Percentiles rank a stretch among this genome's conserved stretches.
These are phyloP conservation scores for Chenopodium album DNA, from an alignment of 148 eudicot species.

Conservation along the genomic window DNA sequence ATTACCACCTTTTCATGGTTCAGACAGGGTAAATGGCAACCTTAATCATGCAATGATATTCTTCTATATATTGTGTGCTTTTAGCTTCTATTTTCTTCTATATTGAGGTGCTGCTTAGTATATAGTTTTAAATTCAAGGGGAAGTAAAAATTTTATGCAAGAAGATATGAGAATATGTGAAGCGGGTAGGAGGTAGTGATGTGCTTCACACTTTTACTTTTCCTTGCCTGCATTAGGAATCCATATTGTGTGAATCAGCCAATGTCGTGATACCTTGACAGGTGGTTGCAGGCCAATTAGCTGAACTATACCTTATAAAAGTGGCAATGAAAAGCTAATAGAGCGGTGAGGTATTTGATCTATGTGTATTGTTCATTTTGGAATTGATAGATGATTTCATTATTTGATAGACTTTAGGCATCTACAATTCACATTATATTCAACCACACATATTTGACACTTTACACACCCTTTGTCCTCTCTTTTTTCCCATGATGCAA, in stretches of 20 bases:
- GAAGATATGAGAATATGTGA: neutral
- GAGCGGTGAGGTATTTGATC: neutral
- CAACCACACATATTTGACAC: too few relatives aligned
- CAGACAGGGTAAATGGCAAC: slow-evolving; percentile 78
- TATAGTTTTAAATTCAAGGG: neutral
- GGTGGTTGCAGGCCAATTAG: neutral
- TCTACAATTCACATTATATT: too few relatives aligned
- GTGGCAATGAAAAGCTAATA: neutral
- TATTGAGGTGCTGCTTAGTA: neutral
- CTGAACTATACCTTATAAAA: neutral
- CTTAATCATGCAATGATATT: neutral
- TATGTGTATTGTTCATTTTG: neutral
- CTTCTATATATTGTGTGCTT: neutral
- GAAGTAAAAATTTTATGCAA: neutral
- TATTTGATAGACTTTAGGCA: too few relatives aligned
- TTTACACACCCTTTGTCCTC: too few relatives aligned
- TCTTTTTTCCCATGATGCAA: too few relatives aligned
- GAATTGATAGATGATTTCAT: too few relatives aligned
- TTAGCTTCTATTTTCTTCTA: neutral
- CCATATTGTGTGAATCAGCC: neutral
- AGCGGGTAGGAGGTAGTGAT: neutral
- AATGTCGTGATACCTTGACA: neutral
- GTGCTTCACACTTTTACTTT: neutral
- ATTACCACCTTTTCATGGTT: slow-evolving; percentile 93
- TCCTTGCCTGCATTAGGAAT: neutral